These are phyloP conservation scores for Sporobolomyces roseus DNA, from an alignment of 768 basidiomycete species.

Conservation along the genomic window DNA sequence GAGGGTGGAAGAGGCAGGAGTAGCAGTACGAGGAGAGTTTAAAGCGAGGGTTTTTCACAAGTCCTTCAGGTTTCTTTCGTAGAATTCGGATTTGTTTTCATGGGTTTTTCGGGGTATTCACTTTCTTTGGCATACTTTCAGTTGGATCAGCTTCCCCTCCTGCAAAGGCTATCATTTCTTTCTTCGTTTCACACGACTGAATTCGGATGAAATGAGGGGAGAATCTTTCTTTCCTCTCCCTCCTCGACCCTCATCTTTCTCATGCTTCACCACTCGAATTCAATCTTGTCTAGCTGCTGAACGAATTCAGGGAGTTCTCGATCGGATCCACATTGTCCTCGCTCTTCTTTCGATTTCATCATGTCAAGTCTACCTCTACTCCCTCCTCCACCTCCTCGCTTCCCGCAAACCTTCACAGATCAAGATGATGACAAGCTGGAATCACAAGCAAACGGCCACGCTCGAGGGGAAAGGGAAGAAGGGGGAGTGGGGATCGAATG, in stretches of 20 bases:
- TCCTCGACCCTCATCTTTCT: background rate
- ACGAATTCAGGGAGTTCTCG: no score
- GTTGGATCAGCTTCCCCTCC: no score
- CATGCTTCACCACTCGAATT: no score
- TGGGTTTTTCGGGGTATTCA: no score
- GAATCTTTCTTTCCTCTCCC: no score
- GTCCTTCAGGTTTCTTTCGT: background rate
- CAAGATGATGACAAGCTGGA: no score
- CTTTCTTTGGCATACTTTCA: no score
- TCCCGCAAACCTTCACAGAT: conserved; percentile 2
- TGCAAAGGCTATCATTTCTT: no score
- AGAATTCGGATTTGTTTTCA: background rate
- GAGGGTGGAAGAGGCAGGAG: conserved; percentile 19
- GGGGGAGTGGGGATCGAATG: background rate
- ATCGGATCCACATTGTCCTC: background rate
- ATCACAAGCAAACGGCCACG: no score
- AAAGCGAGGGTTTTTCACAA: background rate
- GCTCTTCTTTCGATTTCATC: background rate
- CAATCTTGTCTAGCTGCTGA: no score
- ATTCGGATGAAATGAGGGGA: background rate
- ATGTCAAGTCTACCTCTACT: background rate
- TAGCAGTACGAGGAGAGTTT: conserved; percentile 1
- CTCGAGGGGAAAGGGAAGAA: background rate
- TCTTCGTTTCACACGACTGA: no score
- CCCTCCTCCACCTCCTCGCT: conserved; percentile 13